Conservation (phyloP, 495 filamentous ascomycete genomes). For the Daldinia concentrica region DNA sequence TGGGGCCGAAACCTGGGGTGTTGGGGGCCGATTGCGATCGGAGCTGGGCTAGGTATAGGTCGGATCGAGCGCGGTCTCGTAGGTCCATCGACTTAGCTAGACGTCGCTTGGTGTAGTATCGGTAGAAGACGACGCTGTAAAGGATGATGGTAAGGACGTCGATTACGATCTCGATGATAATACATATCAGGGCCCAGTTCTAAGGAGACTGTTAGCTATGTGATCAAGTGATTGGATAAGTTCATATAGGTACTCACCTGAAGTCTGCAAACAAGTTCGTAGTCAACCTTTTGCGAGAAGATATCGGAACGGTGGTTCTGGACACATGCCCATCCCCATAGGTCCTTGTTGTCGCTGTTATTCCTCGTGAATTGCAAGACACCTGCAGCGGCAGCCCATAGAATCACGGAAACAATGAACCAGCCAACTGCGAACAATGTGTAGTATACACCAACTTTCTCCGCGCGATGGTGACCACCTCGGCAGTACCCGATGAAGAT, state of each 20-base stretch:
- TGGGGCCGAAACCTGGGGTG: slow-evolving; percentile 84
- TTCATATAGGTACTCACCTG: slow-evolving; percentile 66
- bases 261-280: slow-evolving; percentile 91
- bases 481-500: slow-evolving; percentile 89
- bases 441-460: slow-evolving; percentile 94
- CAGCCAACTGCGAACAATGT: slow-evolving; percentile 89
- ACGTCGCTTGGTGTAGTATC: slow-evolving; percentile 92
- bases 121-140: slow-evolving; percentile 94
- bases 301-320: slow-evolving; percentile 81
- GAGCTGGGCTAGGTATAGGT: slow-evolving; percentile 95
- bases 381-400: slow-evolving; percentile 90
- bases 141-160: slow-evolving; percentile 90
- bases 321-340: slow-evolving; percentile 97
- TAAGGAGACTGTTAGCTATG: slow-evolving; percentile 48
- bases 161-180: slow-evolving; percentile 94
- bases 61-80: slow-evolving; percentile 90
- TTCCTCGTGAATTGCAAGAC: slow-evolving; percentile 80
- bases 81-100: slow-evolving; percentile 96
- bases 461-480: slow-evolving; percentile 86
- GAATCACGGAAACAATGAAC: slow-evolving; percentile 92
- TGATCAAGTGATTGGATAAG: neutral
- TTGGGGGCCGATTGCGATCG: slow-evolving; percentile 93
- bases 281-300: slow-evolving; percentile 81
- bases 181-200: slow-evolving; percentile 96
- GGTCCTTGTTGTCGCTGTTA: slow-evolving; percentile 78